Evolutionary conservation across 768 basidiomycete genomes (phyloP).

Genomic region (Collybia nuda): DNA sequence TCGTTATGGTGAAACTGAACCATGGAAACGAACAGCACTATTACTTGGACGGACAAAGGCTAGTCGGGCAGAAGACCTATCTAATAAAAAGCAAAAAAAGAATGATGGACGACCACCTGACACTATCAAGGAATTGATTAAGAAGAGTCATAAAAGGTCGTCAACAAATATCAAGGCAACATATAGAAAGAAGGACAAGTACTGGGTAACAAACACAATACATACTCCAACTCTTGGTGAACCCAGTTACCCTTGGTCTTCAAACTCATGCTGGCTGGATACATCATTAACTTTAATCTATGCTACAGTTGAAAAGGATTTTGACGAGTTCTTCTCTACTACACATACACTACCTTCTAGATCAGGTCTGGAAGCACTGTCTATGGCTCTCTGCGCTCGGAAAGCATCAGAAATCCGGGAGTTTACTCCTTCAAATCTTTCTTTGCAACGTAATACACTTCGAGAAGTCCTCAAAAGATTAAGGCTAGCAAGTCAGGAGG

Average conservation of each 20-base stretch:
- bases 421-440: neutral
- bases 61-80: no score
- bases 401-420: neutral
- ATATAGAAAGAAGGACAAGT: no score
- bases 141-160: neutral
- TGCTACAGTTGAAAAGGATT: neutral
- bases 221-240: neutral
- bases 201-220: neutral
- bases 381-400: neutral
- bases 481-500: no score
- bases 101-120: neutral
- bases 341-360: neutral
- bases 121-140: neutral
- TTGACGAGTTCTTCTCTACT: neutral
- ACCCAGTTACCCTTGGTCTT: constrained; percentile 8
- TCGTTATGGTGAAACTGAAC: no score
- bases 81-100: no score
- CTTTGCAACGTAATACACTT: neutral
- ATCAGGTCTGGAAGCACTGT: neutral
- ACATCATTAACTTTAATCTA: constrained; percentile 8
- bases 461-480: no score
- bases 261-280: constrained; percentile 16
- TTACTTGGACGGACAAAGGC: no score
- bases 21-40: no score
- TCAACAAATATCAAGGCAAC: no score